Percentiles rank a stretch among this genome's conserved stretches.
These are phyloP conservation scores for Chlorophyllum brunneum DNA, from an alignment of 768 basidiomycete species.

Conservation along the genomic window DNA sequence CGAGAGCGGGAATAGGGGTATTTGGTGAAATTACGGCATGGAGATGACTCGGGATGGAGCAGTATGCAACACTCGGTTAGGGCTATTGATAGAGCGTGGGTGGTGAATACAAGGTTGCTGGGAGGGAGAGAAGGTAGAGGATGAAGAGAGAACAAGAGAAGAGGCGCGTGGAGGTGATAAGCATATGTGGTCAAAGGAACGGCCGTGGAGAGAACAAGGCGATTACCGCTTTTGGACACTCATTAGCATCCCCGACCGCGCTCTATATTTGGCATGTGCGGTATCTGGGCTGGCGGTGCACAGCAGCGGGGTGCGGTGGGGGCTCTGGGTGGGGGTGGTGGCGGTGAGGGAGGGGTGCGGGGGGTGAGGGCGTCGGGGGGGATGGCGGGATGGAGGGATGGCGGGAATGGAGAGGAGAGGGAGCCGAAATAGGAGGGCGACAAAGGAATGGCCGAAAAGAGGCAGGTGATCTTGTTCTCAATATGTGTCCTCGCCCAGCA, in stretches of 20 bases:
- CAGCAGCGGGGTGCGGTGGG: background rate
- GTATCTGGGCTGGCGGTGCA: background rate
- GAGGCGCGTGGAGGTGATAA: slow-evolving; percentile 7
- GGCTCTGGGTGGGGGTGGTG: background rate
- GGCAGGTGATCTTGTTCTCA: slow-evolving; percentile 22
- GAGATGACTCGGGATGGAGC: no score
- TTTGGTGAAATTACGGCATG: no score
- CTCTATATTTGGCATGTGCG: background rate
- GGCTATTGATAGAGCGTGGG: background rate
- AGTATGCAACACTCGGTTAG: background rate
- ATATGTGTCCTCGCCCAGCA: slow-evolving; percentile 16
- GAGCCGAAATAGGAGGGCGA: slow-evolving; percentile 25
- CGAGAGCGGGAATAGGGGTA: no score
- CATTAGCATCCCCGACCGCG: slow-evolving; percentile 9
- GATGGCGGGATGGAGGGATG: background rate
- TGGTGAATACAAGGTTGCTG: background rate
- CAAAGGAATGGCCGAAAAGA: slow-evolving; percentile 37
- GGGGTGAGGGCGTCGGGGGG: background rate
- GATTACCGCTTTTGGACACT: slow-evolving; percentile 18
- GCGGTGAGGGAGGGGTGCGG: background rate
- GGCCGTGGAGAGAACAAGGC: slow-evolving; percentile 27
- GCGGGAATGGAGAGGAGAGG: slow-evolving; percentile 12
- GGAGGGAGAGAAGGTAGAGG: slow-evolving; percentile 3
- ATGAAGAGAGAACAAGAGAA: slow-evolving; percentile 13
- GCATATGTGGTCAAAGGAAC: slow-evolving; percentile 19